phyloP scores from a whole-genome alignment of 164 flowering plant species.

The Stephania yunnanensis region DNA sequence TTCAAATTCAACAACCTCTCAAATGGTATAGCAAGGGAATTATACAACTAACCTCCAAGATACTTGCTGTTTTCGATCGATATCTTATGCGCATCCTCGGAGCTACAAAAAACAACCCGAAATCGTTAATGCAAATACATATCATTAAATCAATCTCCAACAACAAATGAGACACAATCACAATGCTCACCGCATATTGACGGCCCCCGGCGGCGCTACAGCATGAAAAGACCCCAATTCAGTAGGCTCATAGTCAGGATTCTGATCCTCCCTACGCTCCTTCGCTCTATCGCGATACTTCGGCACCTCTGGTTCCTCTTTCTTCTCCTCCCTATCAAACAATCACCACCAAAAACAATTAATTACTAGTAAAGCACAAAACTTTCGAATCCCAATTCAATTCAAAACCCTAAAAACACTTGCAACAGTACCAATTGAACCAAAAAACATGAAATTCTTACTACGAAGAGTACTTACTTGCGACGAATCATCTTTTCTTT shows the following conservation, averaged over 20 bases:
- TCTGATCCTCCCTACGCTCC: conserved; percentile 94
- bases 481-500: conserved; percentile 63
- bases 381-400: not conserved
- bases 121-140: not conserved
- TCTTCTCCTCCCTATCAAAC: conserved; percentile 63
- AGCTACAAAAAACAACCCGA: conserved; percentile 25
- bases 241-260: conserved; percentile 87
- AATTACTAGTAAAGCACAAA: not conserved
- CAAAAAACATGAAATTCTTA: not conserved
- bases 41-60: conserved; percentile 69
- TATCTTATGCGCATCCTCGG: conserved; percentile 76
- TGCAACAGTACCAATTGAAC: not conserved
- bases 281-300: conserved; percentile 91
- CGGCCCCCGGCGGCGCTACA: conserved; percentile 92
- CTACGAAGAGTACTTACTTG: conserved; percentile 30
- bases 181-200: conserved; percentile 45
- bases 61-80: conserved; percentile 99
- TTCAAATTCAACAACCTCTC: too few relatives aligned
- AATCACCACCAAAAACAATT: not conserved
- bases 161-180: not conserved
- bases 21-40: too few relatives aligned
- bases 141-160: not conserved
- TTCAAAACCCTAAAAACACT: not conserved
- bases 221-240: conserved; percentile 86
- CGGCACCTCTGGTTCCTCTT: conserved; percentile 74